These are phyloP conservation scores for Pythium grandisporangium DNA, from an alignment of 352 stramenopile species.

Conservation along the genomic window DNA sequence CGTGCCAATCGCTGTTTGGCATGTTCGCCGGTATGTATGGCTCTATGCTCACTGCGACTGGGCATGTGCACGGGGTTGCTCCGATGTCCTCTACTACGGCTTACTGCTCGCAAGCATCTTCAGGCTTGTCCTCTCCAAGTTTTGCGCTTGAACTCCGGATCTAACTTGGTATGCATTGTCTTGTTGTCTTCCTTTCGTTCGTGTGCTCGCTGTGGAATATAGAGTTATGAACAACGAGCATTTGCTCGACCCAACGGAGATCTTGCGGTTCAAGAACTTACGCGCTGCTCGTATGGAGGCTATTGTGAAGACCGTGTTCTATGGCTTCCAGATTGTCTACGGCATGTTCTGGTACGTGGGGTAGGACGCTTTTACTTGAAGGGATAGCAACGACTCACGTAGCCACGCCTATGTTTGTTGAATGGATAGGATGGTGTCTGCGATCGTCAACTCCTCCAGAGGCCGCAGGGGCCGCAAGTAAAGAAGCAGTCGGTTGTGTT, in stretches of 20 bases:
- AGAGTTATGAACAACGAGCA: conserved; percentile 75
- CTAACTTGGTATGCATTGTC: no score
- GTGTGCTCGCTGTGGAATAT: no score
- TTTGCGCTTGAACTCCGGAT: no score
- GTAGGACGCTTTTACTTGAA: no score
- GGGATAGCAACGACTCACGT: no score
- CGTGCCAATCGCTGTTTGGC: conserved; percentile 66
- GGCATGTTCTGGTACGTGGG: conserved; percentile 80
- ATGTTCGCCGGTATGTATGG: conserved; percentile 41
- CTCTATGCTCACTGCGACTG: background rate
- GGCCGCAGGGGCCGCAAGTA: conserved; percentile 17
- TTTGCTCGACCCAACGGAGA: conserved; percentile 78
- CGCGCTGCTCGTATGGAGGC: conserved; percentile 66
- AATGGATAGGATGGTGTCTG: conserved; percentile 79
- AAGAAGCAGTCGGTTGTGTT: background rate
- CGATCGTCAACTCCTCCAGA: conserved; percentile 67
- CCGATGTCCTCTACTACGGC: no score
- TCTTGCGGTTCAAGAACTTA: conserved; percentile 82
- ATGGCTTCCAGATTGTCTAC: conserved; percentile 83
- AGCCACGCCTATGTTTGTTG: no score
- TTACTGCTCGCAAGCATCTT: no score
- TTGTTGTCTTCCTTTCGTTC: conserved; percentile 3
- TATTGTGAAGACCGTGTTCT: conserved; percentile 82
- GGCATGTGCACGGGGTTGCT: background rate
- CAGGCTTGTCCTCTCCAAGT: no score